Conservation (phyloP, 2,329 filamentous ascomycete genomes). For the Microcera coccophila region DNA sequence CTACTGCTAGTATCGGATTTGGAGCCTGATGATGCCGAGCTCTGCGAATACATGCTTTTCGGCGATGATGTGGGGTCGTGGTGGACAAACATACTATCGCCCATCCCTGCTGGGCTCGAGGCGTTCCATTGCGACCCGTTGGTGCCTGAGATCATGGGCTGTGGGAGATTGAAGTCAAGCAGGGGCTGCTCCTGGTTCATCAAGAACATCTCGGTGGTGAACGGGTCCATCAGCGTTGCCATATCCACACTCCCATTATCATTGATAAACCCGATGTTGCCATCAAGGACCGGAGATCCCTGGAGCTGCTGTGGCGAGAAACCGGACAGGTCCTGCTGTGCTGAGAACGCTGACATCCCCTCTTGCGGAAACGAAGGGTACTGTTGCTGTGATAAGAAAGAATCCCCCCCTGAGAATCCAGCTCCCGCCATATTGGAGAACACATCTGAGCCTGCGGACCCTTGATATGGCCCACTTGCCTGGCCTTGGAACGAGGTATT, state of each 20-base stretch:
- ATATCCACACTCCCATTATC: slow-evolving; percentile 27
- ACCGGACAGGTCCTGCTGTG: slow-evolving; percentile 25
- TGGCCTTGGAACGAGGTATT: slow-evolving; percentile 29
- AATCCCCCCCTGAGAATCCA: slow-evolving; percentile 29
- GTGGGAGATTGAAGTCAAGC: slow-evolving; percentile 34
- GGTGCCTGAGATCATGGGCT: slow-evolving; percentile 33
- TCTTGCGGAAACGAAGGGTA: slow-evolving; percentile 38
- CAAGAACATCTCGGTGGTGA: slow-evolving; percentile 31
- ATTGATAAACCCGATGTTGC: no score
- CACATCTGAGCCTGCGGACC: slow-evolving; percentile 20
- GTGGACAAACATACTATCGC: slow-evolving; percentile 35
- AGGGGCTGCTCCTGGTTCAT: slow-evolving; percentile 28
- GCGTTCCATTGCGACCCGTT: slow-evolving; percentile 44
- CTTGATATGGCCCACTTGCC: no score
- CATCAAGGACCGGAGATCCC: slow-evolving; percentile 22
- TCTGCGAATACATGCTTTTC: slow-evolving; percentile 29
- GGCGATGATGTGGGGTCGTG: slow-evolving; percentile 38
- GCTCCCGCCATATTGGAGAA: slow-evolving; percentile 31
- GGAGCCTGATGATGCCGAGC: slow-evolving; percentile 27
- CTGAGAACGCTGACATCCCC: slow-evolving; percentile 25
- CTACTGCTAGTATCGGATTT: slow-evolving; percentile 18
- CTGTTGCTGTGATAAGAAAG: slow-evolving; percentile 37
- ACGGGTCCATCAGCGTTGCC: slow-evolving; percentile 29
- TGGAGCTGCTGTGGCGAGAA: slow-evolving; percentile 24
- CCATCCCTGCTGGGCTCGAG: slow-evolving; percentile 29